Evolutionary conservation across 441 rosid species (phyloP).

Genomic region (Raphanus hybrid): DNA sequence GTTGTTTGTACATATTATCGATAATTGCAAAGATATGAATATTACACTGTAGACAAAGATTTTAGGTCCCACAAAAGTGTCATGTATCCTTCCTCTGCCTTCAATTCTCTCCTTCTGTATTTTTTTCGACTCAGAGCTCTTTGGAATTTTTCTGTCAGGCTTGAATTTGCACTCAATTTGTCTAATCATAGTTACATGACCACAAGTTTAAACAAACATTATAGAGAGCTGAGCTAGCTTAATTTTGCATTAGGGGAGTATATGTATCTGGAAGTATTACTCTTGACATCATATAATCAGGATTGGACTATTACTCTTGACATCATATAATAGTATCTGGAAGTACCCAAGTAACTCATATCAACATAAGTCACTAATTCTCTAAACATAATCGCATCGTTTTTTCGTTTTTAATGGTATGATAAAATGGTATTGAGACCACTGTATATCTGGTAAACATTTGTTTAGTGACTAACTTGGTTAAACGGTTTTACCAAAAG

Average conservation of each 20-base stretch:
- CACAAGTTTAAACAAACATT: conserved; percentile 18
- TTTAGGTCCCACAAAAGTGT: conserved; percentile 30
- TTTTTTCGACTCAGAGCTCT: conserved; percentile 29
- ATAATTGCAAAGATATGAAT: conserved; percentile 36
- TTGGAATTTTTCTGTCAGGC: conserved; percentile 42
- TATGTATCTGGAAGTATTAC: too few relatives aligned
- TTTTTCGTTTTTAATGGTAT: too few relatives aligned
- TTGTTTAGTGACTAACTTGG: too few relatives aligned
- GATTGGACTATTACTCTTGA: too few relatives aligned
- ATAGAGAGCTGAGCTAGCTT: conserved; percentile 13
- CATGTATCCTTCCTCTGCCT: conserved; percentile 32
- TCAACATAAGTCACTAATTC: too few relatives aligned
- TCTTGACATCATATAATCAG: too few relatives aligned
- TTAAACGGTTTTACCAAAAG: too few relatives aligned
- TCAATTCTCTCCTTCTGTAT: conserved; percentile 16
- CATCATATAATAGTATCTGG: too few relatives aligned
- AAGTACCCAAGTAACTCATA: too few relatives aligned
- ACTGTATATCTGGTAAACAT: too few relatives aligned
- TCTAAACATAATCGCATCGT: too few relatives aligned
- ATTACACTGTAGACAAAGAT: conserved; percentile 33
- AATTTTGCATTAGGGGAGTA: neutral
- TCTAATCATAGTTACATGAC: conserved; percentile 30
- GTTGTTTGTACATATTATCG: conserved; percentile 25
- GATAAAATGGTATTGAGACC: too few relatives aligned
- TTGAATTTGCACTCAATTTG: conserved; percentile 34